These are phyloP conservation scores for Fonsecaea erecta DNA, from an alignment of 2,329 filamentous ascomycete species.

Conservation along the genomic window DNA sequence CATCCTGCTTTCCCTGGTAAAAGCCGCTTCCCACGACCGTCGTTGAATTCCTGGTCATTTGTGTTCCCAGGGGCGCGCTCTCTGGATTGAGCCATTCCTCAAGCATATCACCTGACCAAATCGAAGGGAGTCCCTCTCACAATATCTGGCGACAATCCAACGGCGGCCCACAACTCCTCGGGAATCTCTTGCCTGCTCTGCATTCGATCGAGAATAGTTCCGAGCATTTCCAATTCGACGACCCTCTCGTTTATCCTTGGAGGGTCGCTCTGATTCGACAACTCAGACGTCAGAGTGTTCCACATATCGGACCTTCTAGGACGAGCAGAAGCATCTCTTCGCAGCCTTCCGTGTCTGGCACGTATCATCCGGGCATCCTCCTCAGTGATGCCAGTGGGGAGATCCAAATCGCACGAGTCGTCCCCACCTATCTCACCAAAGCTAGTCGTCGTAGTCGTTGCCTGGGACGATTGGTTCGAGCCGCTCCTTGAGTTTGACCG, in stretches of 20 bases:
- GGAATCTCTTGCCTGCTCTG: constrained; percentile 75
- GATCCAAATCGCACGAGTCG: constrained; percentile 36
- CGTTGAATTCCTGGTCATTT: neutral
- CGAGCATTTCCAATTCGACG: constrained; percentile 66
- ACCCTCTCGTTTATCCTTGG: constrained; percentile 18
- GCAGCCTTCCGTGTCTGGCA: constrained; percentile 31
- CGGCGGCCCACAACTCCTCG: constrained; percentile 80
- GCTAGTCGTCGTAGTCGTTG: constrained; percentile 44
- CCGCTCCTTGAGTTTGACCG: constrained; percentile 51
- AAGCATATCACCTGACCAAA: neutral
- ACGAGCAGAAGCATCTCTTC: neutral
- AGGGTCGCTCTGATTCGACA: constrained; percentile 11
- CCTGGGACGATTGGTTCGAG: constrained; percentile 39
- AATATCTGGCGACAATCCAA: constrained; percentile 56
- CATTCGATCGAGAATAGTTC: constrained; percentile 72
- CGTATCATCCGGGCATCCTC: constrained; percentile 37
- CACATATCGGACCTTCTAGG: neutral
- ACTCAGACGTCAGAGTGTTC: constrained; percentile 1
- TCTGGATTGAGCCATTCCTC: neutral
- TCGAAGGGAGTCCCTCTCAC: constrained; percentile 40
- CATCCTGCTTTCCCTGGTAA: neutral
- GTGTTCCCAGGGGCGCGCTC: neutral
- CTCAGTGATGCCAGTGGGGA: constrained; percentile 37
- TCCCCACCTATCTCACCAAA: constrained; percentile 37
- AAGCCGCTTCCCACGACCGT: neutral